phyloP scores from a whole-genome alignment of 805 yeast genomes.

The Ascoidea asiatica region DNA sequence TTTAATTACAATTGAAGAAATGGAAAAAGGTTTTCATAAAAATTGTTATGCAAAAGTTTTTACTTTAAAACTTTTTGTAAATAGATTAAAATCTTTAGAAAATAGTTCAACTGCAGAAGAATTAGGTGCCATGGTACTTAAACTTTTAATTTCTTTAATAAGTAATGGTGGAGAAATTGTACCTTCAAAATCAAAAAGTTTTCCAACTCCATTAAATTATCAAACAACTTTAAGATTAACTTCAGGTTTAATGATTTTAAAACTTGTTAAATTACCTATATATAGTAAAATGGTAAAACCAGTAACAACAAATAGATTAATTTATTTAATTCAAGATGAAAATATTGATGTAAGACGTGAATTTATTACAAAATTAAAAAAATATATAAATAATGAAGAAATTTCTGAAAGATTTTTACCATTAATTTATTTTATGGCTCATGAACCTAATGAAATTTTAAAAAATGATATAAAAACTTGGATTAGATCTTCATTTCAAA shows the following conservation, averaged over 20 bases:
- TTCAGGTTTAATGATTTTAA: constrained; percentile 55
- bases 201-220: constrained; percentile 50
- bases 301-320: constrained; percentile 34
- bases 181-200: constrained; percentile 23
- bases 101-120: constrained; percentile 17
- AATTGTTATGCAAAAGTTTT: constrained; percentile 34
- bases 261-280: constrained; percentile 42
- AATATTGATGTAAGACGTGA: constrained; percentile 37
- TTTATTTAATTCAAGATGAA: constrained; percentile 56
- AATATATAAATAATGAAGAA: constrained; percentile 31
- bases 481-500: constrained; percentile 46
- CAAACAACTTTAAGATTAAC: constrained; percentile 50
- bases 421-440: constrained; percentile 58
- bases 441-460: constrained; percentile 49
- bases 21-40: constrained; percentile 20
- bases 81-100: constrained; percentile 32
- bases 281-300: constrained; percentile 42
- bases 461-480: constrained; percentile 47
- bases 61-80: constrained; percentile 43
- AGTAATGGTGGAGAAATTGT: constrained; percentile 72
- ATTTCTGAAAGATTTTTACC: constrained; percentile 59
- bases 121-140: constrained; percentile 50
- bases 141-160: constrained; percentile 50
- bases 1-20: constrained; percentile 34
- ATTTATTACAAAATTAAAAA: constrained; percentile 38